These are phyloP conservation scores for Leccinum pachyderme DNA, from an alignment of 1,284 basidiomycete genomes.

Conservation along the genomic window DNA sequence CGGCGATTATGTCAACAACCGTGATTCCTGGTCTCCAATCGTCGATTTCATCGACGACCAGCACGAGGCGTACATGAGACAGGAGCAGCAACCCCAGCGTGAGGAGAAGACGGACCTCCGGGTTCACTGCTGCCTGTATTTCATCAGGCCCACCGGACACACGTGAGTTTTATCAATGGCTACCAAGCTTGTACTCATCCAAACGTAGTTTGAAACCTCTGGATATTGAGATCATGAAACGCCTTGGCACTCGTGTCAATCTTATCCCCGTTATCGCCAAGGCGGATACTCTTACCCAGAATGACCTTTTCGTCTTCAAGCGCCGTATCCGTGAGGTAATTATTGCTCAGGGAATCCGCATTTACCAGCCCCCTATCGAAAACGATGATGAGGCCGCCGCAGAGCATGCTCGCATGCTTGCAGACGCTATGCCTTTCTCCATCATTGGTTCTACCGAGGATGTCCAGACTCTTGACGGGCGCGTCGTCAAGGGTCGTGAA, in stretches of 20 bases:
- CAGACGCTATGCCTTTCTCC: slow-evolving; percentile 94
- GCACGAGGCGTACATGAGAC: slow-evolving; percentile 99
- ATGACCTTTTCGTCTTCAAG: slow-evolving; percentile 91
- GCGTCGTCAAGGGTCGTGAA: slow-evolving; percentile 94
- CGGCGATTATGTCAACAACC: slow-evolving; percentile 99
- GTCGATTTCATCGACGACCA: slow-evolving; percentile 99
- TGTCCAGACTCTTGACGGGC: slow-evolving; percentile 88
- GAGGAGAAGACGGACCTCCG: slow-evolving; percentile 92
- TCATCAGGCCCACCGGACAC: slow-evolving; percentile 94
- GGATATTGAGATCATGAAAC: slow-evolving; percentile 98
- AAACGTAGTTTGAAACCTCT: slow-evolving; percentile 84
- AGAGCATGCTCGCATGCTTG: slow-evolving; percentile 86
- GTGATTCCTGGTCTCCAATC: slow-evolving; percentile 97
- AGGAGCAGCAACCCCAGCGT: slow-evolving; percentile 97
- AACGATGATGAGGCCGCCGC: slow-evolving; percentile 85
- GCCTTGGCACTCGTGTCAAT: slow-evolving; percentile 94
- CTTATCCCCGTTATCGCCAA: slow-evolving; percentile 96
- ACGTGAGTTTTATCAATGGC: slow-evolving; percentile 58
- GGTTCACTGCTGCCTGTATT: slow-evolving; percentile 97
- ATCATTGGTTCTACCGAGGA: slow-evolving; percentile 98
- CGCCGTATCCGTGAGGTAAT: slow-evolving; percentile 93
- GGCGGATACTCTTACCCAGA: slow-evolving; percentile 92
- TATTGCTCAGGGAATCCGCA: slow-evolving; percentile 87
- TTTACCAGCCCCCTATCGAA: slow-evolving; percentile 94
- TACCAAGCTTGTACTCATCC: slow-evolving; percentile 2